These are phyloP conservation scores for Aspergillus brasiliensis DNA, from an alignment of 2,329 filamentous ascomycete species.

Conservation along the genomic window DNA sequence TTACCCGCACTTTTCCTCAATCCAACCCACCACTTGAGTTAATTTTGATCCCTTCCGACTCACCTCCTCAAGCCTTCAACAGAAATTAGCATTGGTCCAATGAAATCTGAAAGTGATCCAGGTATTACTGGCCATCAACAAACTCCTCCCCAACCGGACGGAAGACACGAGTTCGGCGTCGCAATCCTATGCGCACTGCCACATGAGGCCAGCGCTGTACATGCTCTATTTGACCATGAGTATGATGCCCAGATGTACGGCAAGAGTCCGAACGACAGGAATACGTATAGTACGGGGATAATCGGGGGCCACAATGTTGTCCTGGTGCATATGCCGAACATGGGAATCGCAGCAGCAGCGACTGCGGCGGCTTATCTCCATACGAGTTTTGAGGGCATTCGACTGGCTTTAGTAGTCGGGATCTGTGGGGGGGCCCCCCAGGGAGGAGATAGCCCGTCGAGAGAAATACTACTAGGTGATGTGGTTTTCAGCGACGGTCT, in stretches of 20 bases:
- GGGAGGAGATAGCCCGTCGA: no score
- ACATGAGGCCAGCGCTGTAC: not conserved
- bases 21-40: no score
- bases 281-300: constrained; percentile 3
- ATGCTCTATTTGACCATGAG: not conserved
- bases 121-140: no score
- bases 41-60: no score
- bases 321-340: not conserved
- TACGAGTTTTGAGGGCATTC: not conserved
- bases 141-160: no score
- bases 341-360: constrained; percentile 3
- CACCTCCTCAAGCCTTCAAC: no score
- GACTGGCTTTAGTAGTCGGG: constrained; percentile 9
- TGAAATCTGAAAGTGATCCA: no score
- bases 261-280: not conserved
- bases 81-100: no score
- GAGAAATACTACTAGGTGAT: constrained; percentile 20
- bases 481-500: constrained; percentile 28
- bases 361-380: not conserved
- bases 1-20: no score
- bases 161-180: no score
- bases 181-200: not conserved
- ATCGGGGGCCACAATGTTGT: constrained; percentile 7
- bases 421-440: constrained; percentile 6
- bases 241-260: not conserved